Base-by-base conservation (phyloP, 768 basidiomycete genomes). In the Suillus hirtellus region DNA sequence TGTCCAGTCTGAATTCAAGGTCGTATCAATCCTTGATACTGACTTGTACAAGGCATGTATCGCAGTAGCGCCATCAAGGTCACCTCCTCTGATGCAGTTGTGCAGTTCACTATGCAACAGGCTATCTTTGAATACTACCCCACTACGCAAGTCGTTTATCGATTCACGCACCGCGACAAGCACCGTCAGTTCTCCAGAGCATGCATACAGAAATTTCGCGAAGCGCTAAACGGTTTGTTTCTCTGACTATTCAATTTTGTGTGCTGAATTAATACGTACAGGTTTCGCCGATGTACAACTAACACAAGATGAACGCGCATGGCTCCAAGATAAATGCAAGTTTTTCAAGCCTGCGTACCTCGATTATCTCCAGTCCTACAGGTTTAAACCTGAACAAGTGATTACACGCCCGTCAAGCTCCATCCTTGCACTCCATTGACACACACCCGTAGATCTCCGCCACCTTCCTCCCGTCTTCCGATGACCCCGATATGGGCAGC, bases 61-160 rank as follows among this genome's bases (percentile, higher is more conserved):
- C 34, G 19, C 12, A 53, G 31, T 34, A 37, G 19, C 31, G 34
- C 27, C 31, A 17, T 52, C 50, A 9, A 21, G 5, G 15, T 19
- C 52, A 47, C 43, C 21, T 50, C 38, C 64, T 42, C 64, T 14
- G 40, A 58, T 17, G 10, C 27, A 31, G 54, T 19, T 53, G 21
- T 37, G 15, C 63, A 96, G 93, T 80, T 97, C 54, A 92, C 95
- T 0, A 99, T 97, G 96, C 96, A 99, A 78, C 92, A 96, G 76
- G 95, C 94, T 0, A 87, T 98, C 27, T 69, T 89, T 62, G 81
- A 84, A 24, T 87, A 89, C 65, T 96, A 95, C 70, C 89, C 89
- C n/a, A 77, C 86, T 50, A 82, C 85, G 1, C 71, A 80, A n/a
- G 88, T 86, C 7, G 84, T 83, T 2, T 94, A 96, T 74, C 83